Percentiles rank a stretch among this genome's conserved stretches.
phyloP scores from a whole-genome alignment of 208 protist genomes.

The Leishmania aethiopica region DNA sequence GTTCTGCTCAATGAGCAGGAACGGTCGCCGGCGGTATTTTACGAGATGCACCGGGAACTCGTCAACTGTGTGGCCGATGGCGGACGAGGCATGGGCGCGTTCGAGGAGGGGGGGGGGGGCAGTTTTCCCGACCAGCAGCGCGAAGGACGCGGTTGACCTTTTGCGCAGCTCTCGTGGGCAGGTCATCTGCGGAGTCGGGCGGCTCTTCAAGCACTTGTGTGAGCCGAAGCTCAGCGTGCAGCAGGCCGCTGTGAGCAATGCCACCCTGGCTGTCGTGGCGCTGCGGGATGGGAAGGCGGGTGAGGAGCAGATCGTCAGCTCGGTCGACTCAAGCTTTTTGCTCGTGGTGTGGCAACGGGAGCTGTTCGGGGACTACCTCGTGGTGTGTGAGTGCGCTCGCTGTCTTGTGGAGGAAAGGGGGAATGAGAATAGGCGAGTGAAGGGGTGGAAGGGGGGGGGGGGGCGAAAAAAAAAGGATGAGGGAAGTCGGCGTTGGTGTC shows the following conservation, averaged over 20 bases:
- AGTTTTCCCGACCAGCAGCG: conserved; percentile 1
- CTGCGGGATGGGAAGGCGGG: conserved; percentile 57
- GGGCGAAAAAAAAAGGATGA: background rate
- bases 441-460: too few relatives aligned
- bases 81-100: conserved; percentile 25
- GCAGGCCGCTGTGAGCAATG: conserved; percentile 55
- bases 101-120: conserved; percentile 13
- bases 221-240: conserved; percentile 72
- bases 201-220: conserved; percentile 84
- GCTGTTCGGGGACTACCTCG: conserved; percentile 81
- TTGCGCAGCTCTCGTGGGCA: conserved; percentile 51
- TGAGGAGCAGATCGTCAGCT: conserved; percentile 79
- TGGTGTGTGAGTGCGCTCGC: conserved; percentile 55
- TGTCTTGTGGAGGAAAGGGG: conserved; percentile 27
- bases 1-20: conserved; percentile 86
- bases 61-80: conserved; percentile 33
- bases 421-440: background rate
- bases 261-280: conserved; percentile 61
- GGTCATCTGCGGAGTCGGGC: conserved; percentile 70
- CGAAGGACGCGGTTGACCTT: conserved; percentile 21
- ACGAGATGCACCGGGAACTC: conserved; percentile 41
- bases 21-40: conserved; percentile 59
- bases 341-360: conserved; percentile 55
- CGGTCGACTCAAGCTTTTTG: conserved; percentile 60
- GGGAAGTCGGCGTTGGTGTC: background rate